Evolutionary conservation across 352 stramenopile species (phyloP).

Genomic region (Blastocystis sp.): DNA sequence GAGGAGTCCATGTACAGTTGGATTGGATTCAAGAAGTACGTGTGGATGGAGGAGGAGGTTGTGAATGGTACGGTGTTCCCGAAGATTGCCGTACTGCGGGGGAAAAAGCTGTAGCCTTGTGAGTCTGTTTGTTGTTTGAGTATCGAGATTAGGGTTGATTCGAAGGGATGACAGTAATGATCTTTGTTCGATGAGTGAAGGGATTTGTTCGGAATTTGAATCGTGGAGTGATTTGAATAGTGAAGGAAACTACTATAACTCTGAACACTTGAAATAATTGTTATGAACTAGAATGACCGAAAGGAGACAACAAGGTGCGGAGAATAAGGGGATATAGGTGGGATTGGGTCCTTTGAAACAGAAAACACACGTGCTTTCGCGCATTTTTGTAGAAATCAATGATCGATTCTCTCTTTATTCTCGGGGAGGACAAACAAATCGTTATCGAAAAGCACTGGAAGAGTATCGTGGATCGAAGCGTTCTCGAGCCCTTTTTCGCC

Average conservation of each 20-base stretch:
- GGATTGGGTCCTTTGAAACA: no score
- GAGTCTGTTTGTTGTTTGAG: no score
- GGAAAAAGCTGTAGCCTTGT: no score
- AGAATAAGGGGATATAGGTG: no score
- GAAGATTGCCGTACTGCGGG: slow-evolving; percentile 15
- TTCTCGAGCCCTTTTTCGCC: slow-evolving; percentile 27
- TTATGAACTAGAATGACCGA: not conserved
- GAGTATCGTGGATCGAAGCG: slow-evolving; percentile 14
- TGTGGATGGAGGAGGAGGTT: slow-evolving; percentile 14
- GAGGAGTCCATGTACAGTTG: slow-evolving; percentile 27
- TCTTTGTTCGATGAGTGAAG: no score
- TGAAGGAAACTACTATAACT: no score
- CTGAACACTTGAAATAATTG: not conserved
- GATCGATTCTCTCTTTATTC: slow-evolving; percentile 68
- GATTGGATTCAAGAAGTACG: slow-evolving; percentile 13
- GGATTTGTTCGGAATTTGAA: no score
- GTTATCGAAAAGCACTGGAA: slow-evolving; percentile 62
- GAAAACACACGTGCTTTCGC: no score
- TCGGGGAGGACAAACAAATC: slow-evolving; percentile 57
- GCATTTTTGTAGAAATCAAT: not conserved
- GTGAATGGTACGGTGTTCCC: slow-evolving; percentile 25
- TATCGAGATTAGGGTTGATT: no score
- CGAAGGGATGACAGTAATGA: no score
- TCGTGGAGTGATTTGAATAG: no score
- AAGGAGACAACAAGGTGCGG: not conserved